Evolutionary conservation across 345 rosid species (phyloP), one percentile per base, ranked within the genome.

Genomic region (Pelargonium nanum): DNA sequence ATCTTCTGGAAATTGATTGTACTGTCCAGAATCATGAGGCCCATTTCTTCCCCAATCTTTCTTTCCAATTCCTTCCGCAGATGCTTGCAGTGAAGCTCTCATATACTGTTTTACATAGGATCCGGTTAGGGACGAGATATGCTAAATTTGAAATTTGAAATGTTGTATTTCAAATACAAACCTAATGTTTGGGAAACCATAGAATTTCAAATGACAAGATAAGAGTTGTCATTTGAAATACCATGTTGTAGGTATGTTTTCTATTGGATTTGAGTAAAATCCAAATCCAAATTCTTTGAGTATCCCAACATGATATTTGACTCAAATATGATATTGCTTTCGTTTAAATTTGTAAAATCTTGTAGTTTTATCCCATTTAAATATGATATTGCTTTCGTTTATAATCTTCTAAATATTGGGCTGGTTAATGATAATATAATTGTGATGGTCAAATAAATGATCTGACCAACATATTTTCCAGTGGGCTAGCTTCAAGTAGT

Each of bases 11-110:
- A 78, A 78, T 65, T 85, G 91, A 63, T 84, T 87, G 78, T 89
- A 93, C 24, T 82, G 85, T 30, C 99, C 99, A 2, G 94, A 81
- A 64, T 93, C 94, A 72, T 83, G 91, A 28, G 96, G 98, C 22
- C 94, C 90, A 32, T 78, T 74, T 53, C 57, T 80, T 72, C 96
- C 94, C 99, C 97, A 89, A 57, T 78, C 83, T 24, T 68, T 77
- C 51, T 80, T 78, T 62, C 88, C 88, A 0, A 68, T 51, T 53
- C 79, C 85, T 68, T 83, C 89, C 23, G 99, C 97, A 32, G 85
- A 69, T 70, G 94, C 97, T 80, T 79, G 70, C 51, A 93, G 85
- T 57, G 96, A 89, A 32, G 96, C 79, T 74, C 66, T 85, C 99
- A 89, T 87, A 66, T 87, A 93, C 99, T 89, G 87, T 77, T 73